Evolutionary conservation across 2,329 filamentous ascomycete genomes (phyloP).

Genomic region (Fusarium pseudoanthophilum): DNA sequence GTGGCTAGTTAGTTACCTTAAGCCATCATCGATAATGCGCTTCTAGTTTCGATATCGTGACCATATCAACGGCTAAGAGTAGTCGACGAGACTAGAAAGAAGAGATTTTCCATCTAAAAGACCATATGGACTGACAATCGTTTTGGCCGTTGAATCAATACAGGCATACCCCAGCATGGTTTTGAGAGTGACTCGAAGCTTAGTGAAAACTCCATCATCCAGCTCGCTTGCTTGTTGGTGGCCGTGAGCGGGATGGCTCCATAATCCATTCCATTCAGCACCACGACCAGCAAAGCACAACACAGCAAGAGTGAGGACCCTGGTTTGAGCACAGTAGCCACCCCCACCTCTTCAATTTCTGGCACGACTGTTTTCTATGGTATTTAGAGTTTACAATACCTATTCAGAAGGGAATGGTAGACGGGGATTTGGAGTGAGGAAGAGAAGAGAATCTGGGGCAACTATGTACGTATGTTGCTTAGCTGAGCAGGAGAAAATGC

Average conservation of each 20-base stretch:
- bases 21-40: not conserved
- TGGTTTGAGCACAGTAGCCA: slow-evolving; percentile 12
- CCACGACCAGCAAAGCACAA: slow-evolving; percentile 33
- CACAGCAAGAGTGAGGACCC: slow-evolving; percentile 23
- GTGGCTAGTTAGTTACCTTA: not conserved
- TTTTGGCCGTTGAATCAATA: slow-evolving; percentile 21
- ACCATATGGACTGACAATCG: slow-evolving; percentile 13
- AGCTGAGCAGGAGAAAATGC: slow-evolving; percentile 15
- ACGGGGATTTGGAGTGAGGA: not conserved
- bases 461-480: not conserved
- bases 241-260: slow-evolving; percentile 28
- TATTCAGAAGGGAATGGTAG: not conserved
- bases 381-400: not conserved
- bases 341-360: slow-evolving; percentile 30
- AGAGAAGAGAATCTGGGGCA: slow-evolving; percentile 1
- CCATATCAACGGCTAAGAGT: not conserved
- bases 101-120: slow-evolving; percentile 8
- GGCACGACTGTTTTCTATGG: slow-evolving; percentile 22
- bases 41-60: slow-evolving; percentile 4
- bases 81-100: slow-evolving; percentile 12
- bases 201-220: slow-evolving; percentile 32
- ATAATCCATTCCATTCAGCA: slow-evolving; percentile 25
- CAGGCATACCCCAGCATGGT: slow-evolving; percentile 36
- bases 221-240: slow-evolving; percentile 35
- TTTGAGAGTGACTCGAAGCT: slow-evolving; percentile 17